These are phyloP conservation scores for Nakaseomyces bracarensis DNA, from an alignment of 1,139 yeast species.

Conservation along the genomic window DNA sequence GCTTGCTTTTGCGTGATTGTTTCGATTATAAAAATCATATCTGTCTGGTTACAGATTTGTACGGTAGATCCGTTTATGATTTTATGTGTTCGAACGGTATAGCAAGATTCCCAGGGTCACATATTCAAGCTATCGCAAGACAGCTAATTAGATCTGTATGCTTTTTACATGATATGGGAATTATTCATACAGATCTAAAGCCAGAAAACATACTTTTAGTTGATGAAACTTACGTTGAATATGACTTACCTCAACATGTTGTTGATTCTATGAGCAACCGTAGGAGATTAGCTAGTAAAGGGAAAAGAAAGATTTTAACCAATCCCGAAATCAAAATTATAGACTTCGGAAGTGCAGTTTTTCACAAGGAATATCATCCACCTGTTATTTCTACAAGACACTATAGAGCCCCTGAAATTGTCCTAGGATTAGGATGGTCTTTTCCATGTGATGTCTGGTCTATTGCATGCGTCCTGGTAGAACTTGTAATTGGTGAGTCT, in stretches of 20 bases:
- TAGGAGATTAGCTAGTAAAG: conserved; percentile 31
- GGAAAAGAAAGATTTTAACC: conserved; percentile 44
- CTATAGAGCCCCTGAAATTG: conserved; percentile 95
- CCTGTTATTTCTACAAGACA: conserved; percentile 90
- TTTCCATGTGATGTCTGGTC: conserved; percentile 96
- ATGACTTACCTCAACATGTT: conserved; percentile 19
- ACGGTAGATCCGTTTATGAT: conserved; percentile 81
- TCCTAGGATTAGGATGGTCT: conserved; percentile 87
- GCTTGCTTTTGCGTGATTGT: conserved; percentile 55
- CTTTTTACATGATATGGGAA: conserved; percentile 77
- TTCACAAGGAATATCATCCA: conserved; percentile 89
- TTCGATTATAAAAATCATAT: conserved; percentile 92
- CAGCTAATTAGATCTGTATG: conserved; percentile 83
- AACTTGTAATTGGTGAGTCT: conserved; percentile 91
- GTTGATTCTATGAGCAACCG: conserved; percentile 24
- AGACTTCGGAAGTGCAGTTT: conserved; percentile 94
- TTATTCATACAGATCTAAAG: conserved; percentile 87
- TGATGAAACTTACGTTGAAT: conserved; percentile 41
- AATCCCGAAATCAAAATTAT: conserved; percentile 82
- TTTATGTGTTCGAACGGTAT: conserved; percentile 72
- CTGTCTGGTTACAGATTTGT: conserved; percentile 82
- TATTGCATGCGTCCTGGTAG: conserved; percentile 86
- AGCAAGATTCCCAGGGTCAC: conserved; percentile 68
- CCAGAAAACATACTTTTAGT: conserved; percentile 87
- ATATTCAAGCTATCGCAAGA: conserved; percentile 79